phyloP scores from a whole-genome alignment of 1,139 yeast genomes.

The Hyphopichia khmerensis region DNA sequence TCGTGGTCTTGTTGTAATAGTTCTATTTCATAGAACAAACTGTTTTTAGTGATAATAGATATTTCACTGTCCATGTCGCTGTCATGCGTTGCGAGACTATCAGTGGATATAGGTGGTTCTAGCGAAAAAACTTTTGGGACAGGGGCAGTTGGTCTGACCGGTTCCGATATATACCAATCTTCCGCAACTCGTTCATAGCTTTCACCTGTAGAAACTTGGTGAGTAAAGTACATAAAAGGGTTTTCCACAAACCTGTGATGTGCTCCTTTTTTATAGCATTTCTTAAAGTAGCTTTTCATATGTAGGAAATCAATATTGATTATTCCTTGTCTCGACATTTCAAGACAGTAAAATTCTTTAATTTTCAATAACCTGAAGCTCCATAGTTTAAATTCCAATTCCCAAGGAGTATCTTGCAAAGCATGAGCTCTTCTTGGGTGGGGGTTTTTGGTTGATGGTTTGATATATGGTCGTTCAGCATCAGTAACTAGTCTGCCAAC shows the following conservation, averaged over 20 bases:
- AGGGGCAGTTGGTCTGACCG: no score
- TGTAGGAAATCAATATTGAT: background rate
- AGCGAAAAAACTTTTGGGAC: no score
- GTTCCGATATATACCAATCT: background rate
- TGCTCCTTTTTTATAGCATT: background rate
- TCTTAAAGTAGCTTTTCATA: background rate
- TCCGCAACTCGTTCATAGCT: background rate
- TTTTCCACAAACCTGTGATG: background rate
- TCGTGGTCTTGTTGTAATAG: no score
- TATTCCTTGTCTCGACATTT: background rate
- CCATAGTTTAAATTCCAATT: constrained; percentile 1
- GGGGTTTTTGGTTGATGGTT: background rate
- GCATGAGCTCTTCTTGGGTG: background rate
- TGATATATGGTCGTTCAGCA: background rate
- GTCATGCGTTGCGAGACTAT: no score
- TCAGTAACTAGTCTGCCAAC: background rate
- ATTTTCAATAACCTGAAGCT: background rate
- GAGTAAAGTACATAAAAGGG: background rate
- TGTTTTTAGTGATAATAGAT: no score
- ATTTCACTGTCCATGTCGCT: no score
- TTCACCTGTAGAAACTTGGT: background rate
- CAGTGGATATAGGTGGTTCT: no score
- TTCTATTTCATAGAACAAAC: no score
- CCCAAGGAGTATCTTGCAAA: background rate
- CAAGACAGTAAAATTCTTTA: background rate